Conservation (phyloP, 441 rosid genomes). For the Lepidium campestre region DNA sequence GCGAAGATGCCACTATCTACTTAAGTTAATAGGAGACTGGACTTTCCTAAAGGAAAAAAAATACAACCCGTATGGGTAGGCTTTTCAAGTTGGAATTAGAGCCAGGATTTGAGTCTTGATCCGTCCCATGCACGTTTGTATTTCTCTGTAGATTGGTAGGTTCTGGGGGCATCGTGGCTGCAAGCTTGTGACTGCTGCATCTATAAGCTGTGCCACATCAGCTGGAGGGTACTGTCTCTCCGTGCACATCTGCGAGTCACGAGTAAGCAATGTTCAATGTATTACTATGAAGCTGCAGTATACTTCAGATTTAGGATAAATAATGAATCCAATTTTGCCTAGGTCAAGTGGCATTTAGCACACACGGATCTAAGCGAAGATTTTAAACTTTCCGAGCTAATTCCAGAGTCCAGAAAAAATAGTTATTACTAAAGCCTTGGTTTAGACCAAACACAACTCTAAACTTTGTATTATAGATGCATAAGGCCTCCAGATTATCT, state of each 20-base stretch:
- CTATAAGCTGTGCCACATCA: constrained; percentile 86
- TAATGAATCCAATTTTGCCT: not conserved
- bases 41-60: not conserved
- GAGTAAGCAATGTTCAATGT: constrained; percentile 14
- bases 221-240: constrained; percentile 85
- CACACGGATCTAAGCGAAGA: not conserved
- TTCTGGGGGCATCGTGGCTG: constrained; percentile 81
- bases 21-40: constrained; percentile 9
- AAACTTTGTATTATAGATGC: not conserved
- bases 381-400: not conserved
- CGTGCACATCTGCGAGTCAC: constrained; percentile 64
- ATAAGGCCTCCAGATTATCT: constrained; percentile 4
- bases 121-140: constrained; percentile 91
- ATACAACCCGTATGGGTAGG: not conserved
- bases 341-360: not conserved
- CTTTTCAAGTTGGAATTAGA: constrained; percentile 66
- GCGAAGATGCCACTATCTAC: constrained; percentile 15
- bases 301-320: not conserved
- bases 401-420: not conserved
- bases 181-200: constrained; percentile 72
- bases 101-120: constrained; percentile 93
- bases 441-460: constrained; percentile 12
- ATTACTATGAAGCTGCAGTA: not conserved
- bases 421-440: not conserved
- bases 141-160: constrained; percentile 72